A percentile compares a stretch with the other conserved stretches of the same genome.
phyloP scores from a whole-genome alignment of 768 basidiomycete genomes.

The Paxillus involutus region DNA sequence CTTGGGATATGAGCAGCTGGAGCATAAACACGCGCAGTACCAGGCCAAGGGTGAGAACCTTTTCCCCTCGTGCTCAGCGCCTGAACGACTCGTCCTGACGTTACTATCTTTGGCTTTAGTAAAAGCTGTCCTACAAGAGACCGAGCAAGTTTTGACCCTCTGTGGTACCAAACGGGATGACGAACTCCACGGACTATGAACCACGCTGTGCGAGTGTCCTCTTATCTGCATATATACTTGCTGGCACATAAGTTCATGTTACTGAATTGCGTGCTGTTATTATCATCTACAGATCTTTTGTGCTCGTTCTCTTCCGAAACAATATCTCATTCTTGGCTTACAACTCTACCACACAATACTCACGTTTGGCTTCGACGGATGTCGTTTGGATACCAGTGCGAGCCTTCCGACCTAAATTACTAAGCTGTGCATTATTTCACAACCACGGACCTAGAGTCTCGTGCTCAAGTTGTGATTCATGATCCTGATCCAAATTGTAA shows the following conservation, averaged over 20 bases:
- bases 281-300: slow-evolving; percentile 1
- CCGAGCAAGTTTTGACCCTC: slow-evolving; percentile 42
- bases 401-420: too few relatives aligned
- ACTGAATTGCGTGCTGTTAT: not conserved
- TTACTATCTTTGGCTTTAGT: slow-evolving; percentile 26
- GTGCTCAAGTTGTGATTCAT: too few relatives aligned
- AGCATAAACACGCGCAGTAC: slow-evolving; percentile 41
- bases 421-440: too few relatives aligned
- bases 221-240: not conserved
- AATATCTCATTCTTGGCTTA: not conserved
- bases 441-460: too few relatives aligned
- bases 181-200: slow-evolving; percentile 10
- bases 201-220: not conserved
- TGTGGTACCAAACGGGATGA: slow-evolving; percentile 45
- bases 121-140: slow-evolving; percentile 42
- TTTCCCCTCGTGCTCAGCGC: not conserved
- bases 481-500: too few relatives aligned
- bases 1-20: slow-evolving; percentile 38
- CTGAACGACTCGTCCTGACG: slow-evolving; percentile 4
- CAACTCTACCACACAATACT: too few relatives aligned
- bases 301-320: not conserved
- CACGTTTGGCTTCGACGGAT: too few relatives aligned
- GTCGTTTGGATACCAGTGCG: too few relatives aligned
- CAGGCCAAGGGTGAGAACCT: slow-evolving; percentile 37
- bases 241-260: not conserved